Evolutionary conservation across 805 yeast species (phyloP).

Genomic region (Kuraishia hungarica): DNA sequence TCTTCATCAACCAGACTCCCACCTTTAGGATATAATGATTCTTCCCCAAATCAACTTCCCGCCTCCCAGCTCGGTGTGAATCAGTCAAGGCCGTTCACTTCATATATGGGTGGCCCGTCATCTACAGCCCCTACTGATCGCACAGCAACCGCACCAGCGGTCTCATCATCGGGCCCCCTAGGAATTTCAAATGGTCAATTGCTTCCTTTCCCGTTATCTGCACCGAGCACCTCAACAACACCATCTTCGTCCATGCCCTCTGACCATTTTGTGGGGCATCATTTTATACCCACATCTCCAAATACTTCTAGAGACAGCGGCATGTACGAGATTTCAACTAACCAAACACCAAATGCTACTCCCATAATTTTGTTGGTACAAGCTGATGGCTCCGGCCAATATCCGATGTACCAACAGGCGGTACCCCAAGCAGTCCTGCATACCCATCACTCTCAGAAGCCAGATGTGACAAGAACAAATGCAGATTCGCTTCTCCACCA

Average conservation of each 20-base stretch:
- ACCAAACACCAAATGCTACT: not conserved
- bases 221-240: not conserved
- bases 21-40: not conserved
- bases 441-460: not conserved
- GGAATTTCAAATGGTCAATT: not conserved
- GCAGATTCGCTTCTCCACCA: not conserved
- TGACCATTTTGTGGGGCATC: not conserved
- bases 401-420: not conserved
- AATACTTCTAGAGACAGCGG: not conserved
- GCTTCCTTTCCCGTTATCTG: not conserved
- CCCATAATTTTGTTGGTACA: not conserved
- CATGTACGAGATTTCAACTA: not conserved
- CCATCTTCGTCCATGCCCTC: not conserved
- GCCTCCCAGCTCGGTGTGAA: not conserved
- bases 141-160: not conserved
- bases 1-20: not conserved
- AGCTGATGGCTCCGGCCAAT: not conserved
- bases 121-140: not conserved
- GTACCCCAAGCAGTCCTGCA: not conserved
- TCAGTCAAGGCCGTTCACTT: not conserved
- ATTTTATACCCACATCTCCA: not conserved
- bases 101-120: not conserved
- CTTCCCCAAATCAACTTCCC: not conserved
- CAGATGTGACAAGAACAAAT: not conserved
- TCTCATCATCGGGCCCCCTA: not conserved